These are phyloP conservation scores for Colletotrichum musicola DNA, from an alignment of 2,329 filamentous ascomycete genomes.

Conservation along the genomic window DNA sequence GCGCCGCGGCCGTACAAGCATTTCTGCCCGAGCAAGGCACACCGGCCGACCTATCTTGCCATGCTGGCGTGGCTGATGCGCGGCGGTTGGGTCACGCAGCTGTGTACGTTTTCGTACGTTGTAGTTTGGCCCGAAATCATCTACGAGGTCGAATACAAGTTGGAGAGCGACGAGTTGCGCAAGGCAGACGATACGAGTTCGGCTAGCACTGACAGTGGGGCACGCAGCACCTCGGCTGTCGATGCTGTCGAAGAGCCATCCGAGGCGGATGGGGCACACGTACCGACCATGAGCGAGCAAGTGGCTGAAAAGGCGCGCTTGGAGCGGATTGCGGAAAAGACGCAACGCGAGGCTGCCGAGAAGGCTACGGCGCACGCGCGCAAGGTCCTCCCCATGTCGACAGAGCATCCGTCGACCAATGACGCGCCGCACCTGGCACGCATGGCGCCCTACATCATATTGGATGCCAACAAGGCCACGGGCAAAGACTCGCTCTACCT, in stretches of 20 bases:
- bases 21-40: conserved; percentile 88
- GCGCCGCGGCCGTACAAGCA: conserved; percentile 85
- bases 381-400: conserved; percentile 61
- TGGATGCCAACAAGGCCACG: conserved; percentile 83
- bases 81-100: conserved; percentile 92
- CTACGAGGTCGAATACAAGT: conserved; percentile 79
- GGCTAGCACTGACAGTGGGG: conserved; percentile 25
- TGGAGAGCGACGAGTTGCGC: conserved; percentile 74
- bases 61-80: conserved; percentile 95
- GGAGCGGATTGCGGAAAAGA: conserved; percentile 68
- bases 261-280: conserved; percentile 40
- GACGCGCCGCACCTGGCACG: conserved; percentile 68
- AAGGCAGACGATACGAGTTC: conserved; percentile 42
- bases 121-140: conserved; percentile 86
- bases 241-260: conserved; percentile 40
- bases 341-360: conserved; percentile 65
- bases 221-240: conserved; percentile 26
- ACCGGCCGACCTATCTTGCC: conserved; percentile 87
- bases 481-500: conserved; percentile 82
- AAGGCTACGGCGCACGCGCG: conserved; percentile 68
- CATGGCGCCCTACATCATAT: conserved; percentile 75
- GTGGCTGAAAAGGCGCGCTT: conserved; percentile 73
- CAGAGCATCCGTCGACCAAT: conserved; percentile 69
- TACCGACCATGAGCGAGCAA: conserved; percentile 63
- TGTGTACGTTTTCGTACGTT: conserved; percentile 92